Evolutionary conservation across 345 rosid genomes (phyloP).

Genomic region (Bruguiera parviflora): DNA sequence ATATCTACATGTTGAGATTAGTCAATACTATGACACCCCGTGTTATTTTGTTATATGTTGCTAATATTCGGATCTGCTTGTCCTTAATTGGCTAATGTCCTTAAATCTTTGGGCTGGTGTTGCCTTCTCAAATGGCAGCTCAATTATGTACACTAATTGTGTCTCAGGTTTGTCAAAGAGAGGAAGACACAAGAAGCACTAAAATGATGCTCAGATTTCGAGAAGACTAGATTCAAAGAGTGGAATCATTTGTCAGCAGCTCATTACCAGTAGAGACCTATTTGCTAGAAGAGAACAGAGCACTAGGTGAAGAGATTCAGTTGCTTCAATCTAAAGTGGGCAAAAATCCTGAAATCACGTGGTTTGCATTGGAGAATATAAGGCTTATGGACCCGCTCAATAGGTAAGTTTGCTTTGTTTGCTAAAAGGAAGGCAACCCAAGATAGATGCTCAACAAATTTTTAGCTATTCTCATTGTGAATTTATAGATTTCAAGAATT

Average conservation of each 20-base stretch:
- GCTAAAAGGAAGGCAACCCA: slow-evolving; percentile 1
- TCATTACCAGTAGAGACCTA: slow-evolving; percentile 62
- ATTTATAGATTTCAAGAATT: slow-evolving; percentile 78
- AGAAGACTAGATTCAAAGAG: slow-evolving; percentile 88
- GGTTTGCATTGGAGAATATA: slow-evolving; percentile 88
- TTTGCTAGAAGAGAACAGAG: slow-evolving; percentile 67
- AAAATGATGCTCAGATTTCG: slow-evolving; percentile 95
- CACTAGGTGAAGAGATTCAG: slow-evolving; percentile 68
- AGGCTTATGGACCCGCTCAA: slow-evolving; percentile 83
- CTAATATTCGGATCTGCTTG: too few relatives aligned
- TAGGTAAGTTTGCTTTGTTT: slow-evolving; percentile 44
- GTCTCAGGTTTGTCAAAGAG: slow-evolving; percentile 85
- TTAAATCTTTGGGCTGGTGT: neutral
- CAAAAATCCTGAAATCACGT: slow-evolving; percentile 88
- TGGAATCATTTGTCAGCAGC: slow-evolving; percentile 71
- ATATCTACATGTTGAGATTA: too few relatives aligned
- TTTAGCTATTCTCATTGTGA: slow-evolving; percentile 22
- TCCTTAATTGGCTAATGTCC: too few relatives aligned
- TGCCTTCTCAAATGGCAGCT: slow-evolving; percentile 12
- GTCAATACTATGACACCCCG: too few relatives aligned
- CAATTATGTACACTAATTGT: slow-evolving; percentile 13
- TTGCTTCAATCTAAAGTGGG: slow-evolving; percentile 87
- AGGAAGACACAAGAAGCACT: slow-evolving; percentile 89
- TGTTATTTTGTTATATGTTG: too few relatives aligned
- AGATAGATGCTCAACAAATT: slow-evolving; percentile 4